Evolutionary conservation across 2,329 filamentous ascomycete species (phyloP), one percentile per base, ranked within the genome.

Genomic region (Cladosporium halotolerans): DNA sequence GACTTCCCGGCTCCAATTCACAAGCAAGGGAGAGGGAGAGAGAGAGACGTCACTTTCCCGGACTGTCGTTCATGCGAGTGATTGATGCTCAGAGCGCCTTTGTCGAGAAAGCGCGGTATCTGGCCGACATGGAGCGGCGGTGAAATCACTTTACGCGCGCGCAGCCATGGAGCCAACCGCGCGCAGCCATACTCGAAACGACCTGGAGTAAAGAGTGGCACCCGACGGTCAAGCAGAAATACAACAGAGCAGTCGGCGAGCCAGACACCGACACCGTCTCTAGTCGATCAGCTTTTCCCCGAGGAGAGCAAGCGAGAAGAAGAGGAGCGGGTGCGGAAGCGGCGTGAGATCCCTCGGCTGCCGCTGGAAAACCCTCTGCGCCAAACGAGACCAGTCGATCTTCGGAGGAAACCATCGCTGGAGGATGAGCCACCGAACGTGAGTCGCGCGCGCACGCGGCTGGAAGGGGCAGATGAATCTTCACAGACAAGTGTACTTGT

Each of bases 201-300:
- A 14, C 7, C 40, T 14, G 31, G 9, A 23, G 33, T 32, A 19
- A 44, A 16, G 18, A 40, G 10, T 9, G 19, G 40, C 9, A 42
- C 46, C 13, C 10, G 31, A 31, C 38, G 28, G 36, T 16, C 14
- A 34, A 44, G 11, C 8, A 31, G 5, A 9, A 7, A 23, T 19
- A 8, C 7, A 7, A 31, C n/a, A 11, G 28, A 32, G 9, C 28
- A n/a, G 14, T 14, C 28, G 11, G n/a, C 13, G 34, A 54, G 4
- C 38, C 48, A 33, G 36, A 49, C 31, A 16, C 19, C 18, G 18
- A 62, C 67, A 47, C 67, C 65, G 31, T 72, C 73, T 4, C 66
- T 76, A 45, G 63, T 75, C 5, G 71, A 74, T 49, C 74, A 79
- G 58, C 73, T 83, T 1, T 83, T 83, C 58, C 80, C 80, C 4